Conservation (phyloP, 352 stramenopile species). For the Halophytophthora polymorphica region DNA sequence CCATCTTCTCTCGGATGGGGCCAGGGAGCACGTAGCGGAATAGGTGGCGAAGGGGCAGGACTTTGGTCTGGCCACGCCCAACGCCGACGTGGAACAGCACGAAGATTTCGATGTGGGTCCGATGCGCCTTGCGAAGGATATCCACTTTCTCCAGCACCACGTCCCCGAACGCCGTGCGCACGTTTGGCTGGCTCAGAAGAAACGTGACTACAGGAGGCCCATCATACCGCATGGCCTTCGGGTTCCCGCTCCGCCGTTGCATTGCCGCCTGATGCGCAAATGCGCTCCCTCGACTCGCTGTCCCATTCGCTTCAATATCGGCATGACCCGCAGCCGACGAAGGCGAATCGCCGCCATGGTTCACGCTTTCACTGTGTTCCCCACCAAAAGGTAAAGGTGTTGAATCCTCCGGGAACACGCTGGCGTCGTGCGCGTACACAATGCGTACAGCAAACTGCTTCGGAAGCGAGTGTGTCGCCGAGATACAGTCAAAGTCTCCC, state of each 20-base stretch:
- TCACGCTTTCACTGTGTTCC: constrained; percentile 20
- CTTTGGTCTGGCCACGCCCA: constrained; percentile 38
- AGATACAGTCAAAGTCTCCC: constrained; percentile 84
- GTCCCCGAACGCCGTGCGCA: constrained; percentile 79
- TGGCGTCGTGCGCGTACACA: constrained; percentile 43
- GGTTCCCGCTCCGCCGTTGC: constrained; percentile 17
- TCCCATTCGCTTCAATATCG: constrained; percentile 4
- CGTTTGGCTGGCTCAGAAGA: constrained; percentile 49
- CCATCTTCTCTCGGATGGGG: constrained; percentile 54
- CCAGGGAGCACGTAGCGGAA: constrained; percentile 77
- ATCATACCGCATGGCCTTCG: constrained; percentile 66
- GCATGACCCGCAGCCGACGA: constrained; percentile 5
- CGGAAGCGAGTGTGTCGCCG: constrained; percentile 58
- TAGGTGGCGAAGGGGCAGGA: constrained; percentile 66
- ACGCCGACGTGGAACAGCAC: constrained; percentile 78
- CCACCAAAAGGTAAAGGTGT: constrained; percentile 18
- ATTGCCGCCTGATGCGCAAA: constrained; percentile 17
- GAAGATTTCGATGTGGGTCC: constrained; percentile 63
- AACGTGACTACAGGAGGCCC: constrained; percentile 66
- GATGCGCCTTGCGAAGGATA: constrained; percentile 52
- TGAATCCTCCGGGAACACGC: constrained; percentile 44
- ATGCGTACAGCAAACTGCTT: constrained; percentile 66
- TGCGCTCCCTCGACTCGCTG: constrained; percentile 10
- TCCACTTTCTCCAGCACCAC: constrained; percentile 82
- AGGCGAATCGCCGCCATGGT: not conserved